Conservation (phyloP, 345 rosid genomes). For the Lenwebbia sp. region DNA sequence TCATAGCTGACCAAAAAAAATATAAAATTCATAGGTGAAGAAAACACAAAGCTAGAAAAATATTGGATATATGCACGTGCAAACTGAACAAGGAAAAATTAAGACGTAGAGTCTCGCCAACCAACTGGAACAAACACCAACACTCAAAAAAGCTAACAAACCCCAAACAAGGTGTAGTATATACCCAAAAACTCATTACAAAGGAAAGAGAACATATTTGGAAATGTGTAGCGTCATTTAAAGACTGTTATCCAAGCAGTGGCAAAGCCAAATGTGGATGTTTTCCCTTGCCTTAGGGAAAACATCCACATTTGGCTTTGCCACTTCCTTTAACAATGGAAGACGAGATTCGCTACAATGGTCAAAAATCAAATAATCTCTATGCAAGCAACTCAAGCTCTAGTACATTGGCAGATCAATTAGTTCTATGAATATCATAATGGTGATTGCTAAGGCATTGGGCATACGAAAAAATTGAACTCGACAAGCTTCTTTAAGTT, state of each 20-base stretch:
- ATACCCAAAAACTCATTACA: not conserved
- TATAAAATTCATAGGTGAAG: not conserved
- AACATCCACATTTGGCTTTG: not conserved
- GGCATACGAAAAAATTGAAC: not conserved
- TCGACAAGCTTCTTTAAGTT: not conserved
- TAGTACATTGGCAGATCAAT: not conserved
- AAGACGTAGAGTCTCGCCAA: not conserved
- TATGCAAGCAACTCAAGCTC: not conserved
- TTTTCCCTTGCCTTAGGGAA: not conserved
- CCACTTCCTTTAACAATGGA: not conserved
- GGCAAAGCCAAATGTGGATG: too few species aligned
- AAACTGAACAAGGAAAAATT: not conserved
- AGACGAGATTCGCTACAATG: not conserved
- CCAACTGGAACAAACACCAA: not conserved
- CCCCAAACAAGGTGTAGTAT: not conserved
- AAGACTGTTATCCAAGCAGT: not conserved
- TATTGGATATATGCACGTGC: not conserved
- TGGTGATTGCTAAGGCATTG: not conserved
- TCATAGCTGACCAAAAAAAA: not conserved
- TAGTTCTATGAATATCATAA: not conserved
- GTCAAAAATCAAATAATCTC: not conserved
- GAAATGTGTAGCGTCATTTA: not conserved
- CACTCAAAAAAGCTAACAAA: not conserved
- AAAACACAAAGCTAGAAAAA: not conserved
- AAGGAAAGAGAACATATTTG: not conserved